A percentile compares a stretch with the other conserved stretches of the same genome.
Conservation (phyloP, 768 basidiomycete species). For the Termitomyces sp. region DNA sequence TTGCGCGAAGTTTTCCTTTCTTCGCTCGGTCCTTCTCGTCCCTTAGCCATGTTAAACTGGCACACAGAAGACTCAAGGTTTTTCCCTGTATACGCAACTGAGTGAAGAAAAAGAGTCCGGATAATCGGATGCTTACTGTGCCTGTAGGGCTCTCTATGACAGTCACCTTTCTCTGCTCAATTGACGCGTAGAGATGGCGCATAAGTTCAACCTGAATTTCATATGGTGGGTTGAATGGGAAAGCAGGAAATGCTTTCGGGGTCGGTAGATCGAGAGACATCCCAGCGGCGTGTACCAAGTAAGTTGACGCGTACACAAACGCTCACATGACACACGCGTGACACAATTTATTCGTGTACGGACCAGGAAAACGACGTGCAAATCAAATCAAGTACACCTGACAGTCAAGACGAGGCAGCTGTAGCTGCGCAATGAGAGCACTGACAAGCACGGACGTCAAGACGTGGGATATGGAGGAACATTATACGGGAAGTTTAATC, state of each 20-base stretch:
- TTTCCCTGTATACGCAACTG: conserved; percentile 55
- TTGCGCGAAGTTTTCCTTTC: conserved; percentile 52
- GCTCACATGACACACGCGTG: background rate
- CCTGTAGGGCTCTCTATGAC: conserved; percentile 90
- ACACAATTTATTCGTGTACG: background rate
- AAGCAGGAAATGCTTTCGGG: conserved; percentile 65
- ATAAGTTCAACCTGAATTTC: conserved; percentile 82
- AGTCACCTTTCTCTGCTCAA: conserved; percentile 70
- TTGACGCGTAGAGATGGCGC: conserved; percentile 76
- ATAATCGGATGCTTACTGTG: conserved; percentile 45
- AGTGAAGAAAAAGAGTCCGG: background rate
- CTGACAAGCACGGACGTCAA: no score
- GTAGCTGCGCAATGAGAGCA: no score
- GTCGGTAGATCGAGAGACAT: conserved; percentile 41
- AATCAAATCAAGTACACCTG: no score
- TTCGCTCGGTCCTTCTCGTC: conserved; percentile 66
- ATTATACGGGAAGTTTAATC: no score
- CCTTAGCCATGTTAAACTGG: conserved; percentile 67
- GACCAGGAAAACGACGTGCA: no score
- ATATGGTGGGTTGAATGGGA: conserved; percentile 83
- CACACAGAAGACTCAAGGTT: conserved; percentile 74
- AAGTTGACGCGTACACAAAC: background rate
- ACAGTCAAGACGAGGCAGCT: no score
- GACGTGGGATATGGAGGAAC: no score
- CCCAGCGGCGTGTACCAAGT: background rate